Conservation (phyloP, 495 filamentous ascomycete species). For the Halenospora varia region DNA sequence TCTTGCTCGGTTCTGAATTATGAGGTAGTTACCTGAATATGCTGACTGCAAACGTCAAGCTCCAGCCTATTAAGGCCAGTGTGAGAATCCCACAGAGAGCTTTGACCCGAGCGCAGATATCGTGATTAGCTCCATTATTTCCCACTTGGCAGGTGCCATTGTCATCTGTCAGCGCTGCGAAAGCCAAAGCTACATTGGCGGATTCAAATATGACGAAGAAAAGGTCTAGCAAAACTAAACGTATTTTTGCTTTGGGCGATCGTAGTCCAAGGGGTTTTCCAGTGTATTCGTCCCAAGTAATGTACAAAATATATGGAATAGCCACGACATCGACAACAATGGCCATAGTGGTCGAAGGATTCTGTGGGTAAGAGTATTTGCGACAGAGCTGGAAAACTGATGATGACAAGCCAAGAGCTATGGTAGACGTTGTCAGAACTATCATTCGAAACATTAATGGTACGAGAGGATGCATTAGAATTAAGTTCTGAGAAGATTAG, state of each 20-base stretch:
- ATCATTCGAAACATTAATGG: slow-evolving; percentile 79
- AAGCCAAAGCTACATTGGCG: slow-evolving; percentile 84
- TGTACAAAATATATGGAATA: slow-evolving; percentile 83
- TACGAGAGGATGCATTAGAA: slow-evolving; percentile 78
- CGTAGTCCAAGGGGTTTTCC: slow-evolving; percentile 88
- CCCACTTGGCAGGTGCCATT: slow-evolving; percentile 55
- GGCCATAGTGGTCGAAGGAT: slow-evolving; percentile 79
- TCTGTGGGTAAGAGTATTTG: slow-evolving; percentile 29
- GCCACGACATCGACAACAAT: slow-evolving; percentile 87
- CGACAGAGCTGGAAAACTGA: slow-evolving; percentile 64
- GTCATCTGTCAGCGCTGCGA: slow-evolving; percentile 73
- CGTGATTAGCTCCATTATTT: slow-evolving; percentile 32
- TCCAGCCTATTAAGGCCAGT: slow-evolving; percentile 82
- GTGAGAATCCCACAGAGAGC: slow-evolving; percentile 77
- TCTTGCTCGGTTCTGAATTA: too few species aligned
- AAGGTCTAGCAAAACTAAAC: slow-evolving; percentile 83
- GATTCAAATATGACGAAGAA: slow-evolving; percentile 97
- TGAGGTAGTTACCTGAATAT: slow-evolving; percentile 85
- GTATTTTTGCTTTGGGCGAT: slow-evolving; percentile 75
- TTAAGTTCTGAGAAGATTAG: slow-evolving; percentile 31
- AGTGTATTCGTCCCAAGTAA: slow-evolving; percentile 95
- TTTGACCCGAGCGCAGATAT: slow-evolving; percentile 67
- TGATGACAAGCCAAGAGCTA: slow-evolving; percentile 75
- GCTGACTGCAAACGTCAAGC: slow-evolving; percentile 83
- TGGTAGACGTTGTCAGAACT: slow-evolving; percentile 75